Base-by-base conservation (phyloP, 805 yeast species). In the Pichia exigua region DNA sequence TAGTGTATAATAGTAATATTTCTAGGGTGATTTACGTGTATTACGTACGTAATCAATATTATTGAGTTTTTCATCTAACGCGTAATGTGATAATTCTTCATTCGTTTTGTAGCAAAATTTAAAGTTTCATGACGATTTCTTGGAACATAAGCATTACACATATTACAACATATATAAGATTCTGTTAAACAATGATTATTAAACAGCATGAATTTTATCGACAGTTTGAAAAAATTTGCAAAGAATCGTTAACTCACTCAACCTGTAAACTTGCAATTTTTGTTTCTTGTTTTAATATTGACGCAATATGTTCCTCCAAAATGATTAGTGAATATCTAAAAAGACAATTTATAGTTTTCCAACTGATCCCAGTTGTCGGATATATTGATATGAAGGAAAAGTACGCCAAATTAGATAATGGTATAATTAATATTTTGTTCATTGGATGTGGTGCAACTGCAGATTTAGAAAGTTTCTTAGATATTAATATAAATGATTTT, bases 391-490 rank as follows among this genome's bases (percentile, higher is more conserved):
- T 95, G 55, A 81, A 79, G 56, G 63, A 61, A 24, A 87, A 84
- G 62, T 91, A 79, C 61, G 51, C 58, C 5, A 75, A 75, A 50
- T 69, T 94, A 43, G 97, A 91, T 62, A 75, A 70, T 7, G 92
- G 88, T 48, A 81, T 94, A 9, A 71, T 82, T 5, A 89, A 85
- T 60, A 85, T 92, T 20, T 66, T 94, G 5, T 72, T 91, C 42
- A 70, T 94, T 0, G 99, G 99, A 0, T 94, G 97, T 69, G 99
- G 99, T 15, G 95, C 95, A 4, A 81, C 86, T 79, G 79, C 91
- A 12, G 97, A 94, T 65, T 61, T 94, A 30, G 95, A 87, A 62
- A 71, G 79, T 24, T 85, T 85, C 62, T 72, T 87, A 42, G 87
- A 83, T 18, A 76, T 85, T 13, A 81, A 83, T 51, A 73, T 78